Conservation (phyloP, 2,329 filamentous ascomycete species). For the Aspergillus quadricinctus region DNA sequence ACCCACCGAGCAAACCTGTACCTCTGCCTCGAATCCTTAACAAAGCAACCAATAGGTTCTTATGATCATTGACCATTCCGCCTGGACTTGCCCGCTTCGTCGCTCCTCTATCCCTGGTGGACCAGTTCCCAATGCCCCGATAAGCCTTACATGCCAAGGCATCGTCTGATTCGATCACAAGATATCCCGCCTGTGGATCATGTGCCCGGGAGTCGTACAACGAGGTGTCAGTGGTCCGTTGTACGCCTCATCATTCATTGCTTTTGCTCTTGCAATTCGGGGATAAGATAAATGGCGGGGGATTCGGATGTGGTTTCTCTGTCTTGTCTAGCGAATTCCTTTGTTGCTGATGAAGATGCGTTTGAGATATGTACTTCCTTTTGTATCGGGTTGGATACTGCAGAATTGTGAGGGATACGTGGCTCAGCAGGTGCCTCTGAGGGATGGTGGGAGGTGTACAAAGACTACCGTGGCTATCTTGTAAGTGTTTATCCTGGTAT, state of each 20-base stretch:
- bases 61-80: background rate
- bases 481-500: slow-evolving; percentile 15
- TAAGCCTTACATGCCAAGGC: slow-evolving; percentile 2
- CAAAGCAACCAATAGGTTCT: background rate
- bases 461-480: slow-evolving; percentile 32
- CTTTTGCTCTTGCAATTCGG: background rate
- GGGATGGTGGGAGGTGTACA: slow-evolving; percentile 19
- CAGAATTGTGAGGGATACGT: slow-evolving; percentile 11
- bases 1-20: too few relatives aligned
- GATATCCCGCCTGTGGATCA: background rate
- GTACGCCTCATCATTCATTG: background rate
- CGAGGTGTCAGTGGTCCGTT: background rate
- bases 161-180: slow-evolving; percentile 1
- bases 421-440: slow-evolving; percentile 10
- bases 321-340: too few relatives aligned
- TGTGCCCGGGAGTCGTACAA: background rate
- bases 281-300: background rate
- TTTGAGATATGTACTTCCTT: background rate
- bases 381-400: background rate
- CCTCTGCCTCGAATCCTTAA: background rate
- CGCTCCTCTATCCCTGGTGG: background rate
- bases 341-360: background rate
- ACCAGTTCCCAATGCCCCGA: background rate
- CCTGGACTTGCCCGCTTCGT: slow-evolving; percentile 12
- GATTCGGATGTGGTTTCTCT: too few relatives aligned